Percentiles rank a stretch among this genome's conserved stretches.
Evolutionary conservation across 1,139 yeast genomes (phyloP).

Genomic region (Sugiyamaella sp.): DNA sequence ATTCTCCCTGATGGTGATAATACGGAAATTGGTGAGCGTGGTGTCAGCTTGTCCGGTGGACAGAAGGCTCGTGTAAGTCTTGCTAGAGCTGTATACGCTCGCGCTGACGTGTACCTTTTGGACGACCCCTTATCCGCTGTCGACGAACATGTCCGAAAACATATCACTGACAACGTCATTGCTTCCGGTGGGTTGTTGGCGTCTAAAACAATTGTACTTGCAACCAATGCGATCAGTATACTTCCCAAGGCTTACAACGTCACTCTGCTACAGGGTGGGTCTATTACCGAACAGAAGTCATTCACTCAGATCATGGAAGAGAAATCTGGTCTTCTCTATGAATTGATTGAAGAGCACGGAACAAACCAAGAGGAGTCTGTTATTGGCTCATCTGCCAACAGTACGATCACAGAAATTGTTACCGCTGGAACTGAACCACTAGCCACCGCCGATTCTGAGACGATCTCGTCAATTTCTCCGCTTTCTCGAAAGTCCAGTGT

Average conservation of each 20-base stretch:
- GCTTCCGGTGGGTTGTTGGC: slow-evolving; percentile 64
- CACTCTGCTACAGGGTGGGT: slow-evolving; percentile 58
- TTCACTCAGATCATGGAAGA: slow-evolving; percentile 35
- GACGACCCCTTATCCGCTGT: slow-evolving; percentile 86
- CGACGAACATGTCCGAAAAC: slow-evolving; percentile 81
- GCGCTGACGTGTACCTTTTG: slow-evolving; percentile 77
- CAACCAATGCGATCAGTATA: slow-evolving; percentile 79
- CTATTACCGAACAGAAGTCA: slow-evolving; percentile 51
- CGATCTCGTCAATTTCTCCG: slow-evolving; percentile 22
- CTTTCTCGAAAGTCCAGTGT: slow-evolving; percentile 30
- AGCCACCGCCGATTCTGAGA: slow-evolving; percentile 22
- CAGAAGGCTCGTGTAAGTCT: slow-evolving; percentile 85
- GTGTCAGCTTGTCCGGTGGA: slow-evolving; percentile 87
- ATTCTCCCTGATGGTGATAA: slow-evolving; percentile 80
- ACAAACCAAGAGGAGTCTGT: slow-evolving; percentile 30
- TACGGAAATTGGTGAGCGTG: slow-evolving; percentile 88
- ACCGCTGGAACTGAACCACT: slow-evolving; percentile 3
- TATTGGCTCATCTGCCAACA: slow-evolving; percentile 2
- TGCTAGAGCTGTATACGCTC: slow-evolving; percentile 85
- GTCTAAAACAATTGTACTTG: slow-evolving; percentile 72
- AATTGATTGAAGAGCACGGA: slow-evolving; percentile 43
- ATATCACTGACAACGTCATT: slow-evolving; percentile 59
- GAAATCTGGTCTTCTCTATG: slow-evolving; percentile 33
- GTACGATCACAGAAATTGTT: slow-evolving; percentile 8
- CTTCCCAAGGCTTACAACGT: slow-evolving; percentile 67